A percentile compares a stretch with the other conserved stretches of the same genome.
These are phyloP conservation scores for Potentilla sterilis DNA, from an alignment of 306 rosid species.

Conservation along the genomic window DNA sequence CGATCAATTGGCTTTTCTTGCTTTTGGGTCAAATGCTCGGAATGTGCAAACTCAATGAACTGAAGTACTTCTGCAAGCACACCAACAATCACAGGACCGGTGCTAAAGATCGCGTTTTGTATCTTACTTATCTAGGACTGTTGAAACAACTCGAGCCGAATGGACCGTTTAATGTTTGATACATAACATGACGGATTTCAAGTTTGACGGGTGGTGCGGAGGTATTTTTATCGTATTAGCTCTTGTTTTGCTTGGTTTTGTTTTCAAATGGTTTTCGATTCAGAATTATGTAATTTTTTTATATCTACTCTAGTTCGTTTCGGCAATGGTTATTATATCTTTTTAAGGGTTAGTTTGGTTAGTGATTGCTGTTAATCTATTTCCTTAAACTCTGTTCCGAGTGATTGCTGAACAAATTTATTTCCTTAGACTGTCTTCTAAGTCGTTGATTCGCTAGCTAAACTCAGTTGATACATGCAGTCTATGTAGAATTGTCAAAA, in stretches of 20 bases:
- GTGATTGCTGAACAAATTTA: not conserved
- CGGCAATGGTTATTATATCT: not conserved
- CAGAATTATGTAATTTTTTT: not conserved
- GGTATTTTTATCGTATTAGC: not conserved
- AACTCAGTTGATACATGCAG: no score
- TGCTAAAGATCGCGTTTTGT: constrained; percentile 29
- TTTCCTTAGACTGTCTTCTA: no score
- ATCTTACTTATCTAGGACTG: constrained; percentile 18
- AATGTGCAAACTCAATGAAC: not conserved
- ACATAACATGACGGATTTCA: not conserved
- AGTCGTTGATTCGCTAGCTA: no score
- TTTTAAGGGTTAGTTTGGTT: not conserved
- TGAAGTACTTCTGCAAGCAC: constrained; percentile 24
- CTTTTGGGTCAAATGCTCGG: constrained; percentile 27
- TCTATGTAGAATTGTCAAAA: no score
- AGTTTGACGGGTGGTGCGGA: not conserved
- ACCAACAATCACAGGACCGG: constrained; percentile 32
- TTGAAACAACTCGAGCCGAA: constrained; percentile 24
- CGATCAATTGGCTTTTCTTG: constrained; percentile 34
- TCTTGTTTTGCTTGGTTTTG: not conserved
- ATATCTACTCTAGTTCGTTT: not conserved
- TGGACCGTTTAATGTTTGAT: constrained; percentile 1
- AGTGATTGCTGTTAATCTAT: not conserved
- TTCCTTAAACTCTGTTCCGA: not conserved
- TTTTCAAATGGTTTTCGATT: not conserved